Evolutionary conservation across 2,329 filamentous ascomycete species (phyloP).

Genomic region (Anisogramma anomala): DNA sequence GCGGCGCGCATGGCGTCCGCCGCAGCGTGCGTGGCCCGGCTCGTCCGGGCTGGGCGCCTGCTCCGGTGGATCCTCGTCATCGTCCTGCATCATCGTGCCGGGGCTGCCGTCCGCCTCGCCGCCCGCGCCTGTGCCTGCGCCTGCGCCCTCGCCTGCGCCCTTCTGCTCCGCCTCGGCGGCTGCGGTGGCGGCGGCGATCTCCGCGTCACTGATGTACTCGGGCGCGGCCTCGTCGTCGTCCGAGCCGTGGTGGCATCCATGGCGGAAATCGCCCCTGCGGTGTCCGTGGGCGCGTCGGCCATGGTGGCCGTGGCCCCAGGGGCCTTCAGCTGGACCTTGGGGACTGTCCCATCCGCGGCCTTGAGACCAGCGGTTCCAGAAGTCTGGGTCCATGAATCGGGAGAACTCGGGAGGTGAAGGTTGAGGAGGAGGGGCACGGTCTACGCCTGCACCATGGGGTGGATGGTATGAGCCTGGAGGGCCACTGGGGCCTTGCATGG

Average conservation of each 20-base stretch:
- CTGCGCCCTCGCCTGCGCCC: constrained; percentile 13
- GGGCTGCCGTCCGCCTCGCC: constrained; percentile 17
- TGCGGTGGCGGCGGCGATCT: constrained; percentile 8
- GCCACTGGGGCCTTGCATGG: neutral
- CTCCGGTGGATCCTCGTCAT: constrained; percentile 21
- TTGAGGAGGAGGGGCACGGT: constrained; percentile 6
- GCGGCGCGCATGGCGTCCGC: constrained; percentile 12
- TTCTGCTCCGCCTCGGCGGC: constrained; percentile 5
- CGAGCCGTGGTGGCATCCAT: neutral
- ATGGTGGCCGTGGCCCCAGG: constrained; percentile 1
- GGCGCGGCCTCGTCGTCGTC: constrained; percentile 1
- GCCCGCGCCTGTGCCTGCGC: too few species aligned
- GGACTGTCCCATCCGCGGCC: constrained; percentile 10
- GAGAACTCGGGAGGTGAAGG: neutral
- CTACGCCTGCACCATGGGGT: constrained; percentile 8
- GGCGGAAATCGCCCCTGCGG: neutral
- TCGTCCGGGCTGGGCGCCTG: constrained; percentile 11
- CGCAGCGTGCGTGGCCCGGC: neutral
- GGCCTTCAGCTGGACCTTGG: neutral
- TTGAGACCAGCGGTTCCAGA: constrained; percentile 11
- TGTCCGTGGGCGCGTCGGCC: constrained; percentile 3
- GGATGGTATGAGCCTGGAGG: neutral
- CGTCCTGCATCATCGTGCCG: constrained; percentile 26
- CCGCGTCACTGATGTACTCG: constrained; percentile 13
- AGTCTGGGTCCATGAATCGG: constrained; percentile 7